Evolutionary conservation across 352 stramenopile genomes (phyloP).

Genomic region (Pythium sp.): DNA sequence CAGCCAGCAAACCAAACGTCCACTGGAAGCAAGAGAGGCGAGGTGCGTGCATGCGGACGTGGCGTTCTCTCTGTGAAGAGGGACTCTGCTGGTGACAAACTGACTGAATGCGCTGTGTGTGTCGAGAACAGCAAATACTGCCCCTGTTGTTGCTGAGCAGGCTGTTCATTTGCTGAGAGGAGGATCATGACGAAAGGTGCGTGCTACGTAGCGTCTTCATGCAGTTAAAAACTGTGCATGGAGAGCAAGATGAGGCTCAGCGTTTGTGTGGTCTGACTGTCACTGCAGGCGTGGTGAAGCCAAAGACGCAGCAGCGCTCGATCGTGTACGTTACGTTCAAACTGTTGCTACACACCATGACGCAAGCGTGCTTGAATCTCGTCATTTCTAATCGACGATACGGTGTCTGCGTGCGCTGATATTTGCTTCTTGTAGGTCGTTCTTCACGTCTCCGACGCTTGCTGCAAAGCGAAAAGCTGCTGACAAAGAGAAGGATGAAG

Average conservation of each 20-base stretch:
- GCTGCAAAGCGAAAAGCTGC: constrained; percentile 34
- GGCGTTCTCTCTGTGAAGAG: background rate
- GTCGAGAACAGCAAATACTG: background rate
- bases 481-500: constrained; percentile 9
- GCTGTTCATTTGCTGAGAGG: background rate
- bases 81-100: background rate
- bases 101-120: background rate
- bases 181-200: constrained; percentile 13
- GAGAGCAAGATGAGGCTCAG: background rate
- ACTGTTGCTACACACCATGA: background rate
- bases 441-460: constrained; percentile 40
- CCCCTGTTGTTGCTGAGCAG: background rate
- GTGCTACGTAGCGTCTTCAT: background rate
- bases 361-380: background rate
- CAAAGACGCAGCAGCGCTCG: constrained; percentile 54
- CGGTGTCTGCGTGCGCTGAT: background rate
- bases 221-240: background rate
- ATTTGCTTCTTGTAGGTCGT: constrained; percentile 31
- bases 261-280: background rate
- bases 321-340: constrained; percentile 45
- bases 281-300: constrained; percentile 22
- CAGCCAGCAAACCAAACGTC: background rate
- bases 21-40: background rate
- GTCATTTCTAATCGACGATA: background rate
- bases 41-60: background rate